phyloP scores from a whole-genome alignment of 352 stramenopile genomes.

The Blastocystis sp. region DNA sequence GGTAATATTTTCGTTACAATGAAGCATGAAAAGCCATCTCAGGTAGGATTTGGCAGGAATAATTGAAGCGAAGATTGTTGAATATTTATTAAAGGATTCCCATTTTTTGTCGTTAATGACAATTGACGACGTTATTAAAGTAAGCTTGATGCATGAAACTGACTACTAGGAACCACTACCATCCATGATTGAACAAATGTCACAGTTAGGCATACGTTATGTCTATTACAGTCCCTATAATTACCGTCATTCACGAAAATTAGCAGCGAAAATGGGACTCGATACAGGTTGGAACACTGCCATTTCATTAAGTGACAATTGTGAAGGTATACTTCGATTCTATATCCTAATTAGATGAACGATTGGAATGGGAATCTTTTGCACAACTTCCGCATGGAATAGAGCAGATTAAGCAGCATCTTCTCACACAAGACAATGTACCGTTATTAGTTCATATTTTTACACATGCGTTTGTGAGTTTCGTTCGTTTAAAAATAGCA shows the following conservation, averaged over 20 bases:
- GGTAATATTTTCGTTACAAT: not conserved
- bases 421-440: slow-evolving; percentile 92
- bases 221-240: slow-evolving; percentile 99
- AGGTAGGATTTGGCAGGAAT: not conserved
- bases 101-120: slow-evolving; percentile 1
- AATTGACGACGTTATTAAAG: slow-evolving; percentile 34
- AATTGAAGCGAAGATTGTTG: not conserved
- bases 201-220: slow-evolving; percentile 87
- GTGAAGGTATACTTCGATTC: not conserved
- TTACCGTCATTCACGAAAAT: slow-evolving; percentile 88
- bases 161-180: slow-evolving; percentile 78
- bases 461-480: slow-evolving; percentile 76
- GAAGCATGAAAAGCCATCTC: not conserved
- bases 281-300: slow-evolving; percentile 97
- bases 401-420: slow-evolving; percentile 85
- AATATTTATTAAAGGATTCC: not conserved
- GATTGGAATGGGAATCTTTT: slow-evolving; percentile 64
- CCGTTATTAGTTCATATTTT: slow-evolving; percentile 92
- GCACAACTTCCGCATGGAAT: slow-evolving; percentile 87
- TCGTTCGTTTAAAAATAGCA: not conserved
- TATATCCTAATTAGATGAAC: not conserved
- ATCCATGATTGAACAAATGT: slow-evolving; percentile 86
- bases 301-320: slow-evolving; percentile 79
- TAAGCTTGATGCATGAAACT: not conserved
- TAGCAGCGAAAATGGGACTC: slow-evolving; percentile 95